phyloP scores from a whole-genome alignment of 345 rosid species.

The Moricandia moricandioides region DNA sequence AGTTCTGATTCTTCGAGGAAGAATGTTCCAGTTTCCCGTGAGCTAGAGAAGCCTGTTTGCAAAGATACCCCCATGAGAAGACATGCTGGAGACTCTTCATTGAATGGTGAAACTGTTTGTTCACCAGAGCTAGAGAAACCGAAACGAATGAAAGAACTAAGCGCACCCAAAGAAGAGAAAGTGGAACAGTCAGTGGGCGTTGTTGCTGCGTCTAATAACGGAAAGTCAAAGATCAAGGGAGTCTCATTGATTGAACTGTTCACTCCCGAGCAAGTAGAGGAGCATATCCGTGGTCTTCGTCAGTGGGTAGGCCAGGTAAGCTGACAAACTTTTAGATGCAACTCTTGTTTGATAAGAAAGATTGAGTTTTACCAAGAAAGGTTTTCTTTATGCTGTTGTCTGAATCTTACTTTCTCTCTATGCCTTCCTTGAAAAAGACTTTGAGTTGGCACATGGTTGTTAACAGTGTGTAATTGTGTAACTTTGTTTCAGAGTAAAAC shows the following conservation, averaged over 20 bases:
- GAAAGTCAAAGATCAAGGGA: slow-evolving; percentile 92
- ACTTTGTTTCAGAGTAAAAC: slow-evolving; percentile 69
- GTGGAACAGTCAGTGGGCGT: slow-evolving; percentile 33
- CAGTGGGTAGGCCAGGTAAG: slow-evolving; percentile 99
- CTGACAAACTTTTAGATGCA: not conserved
- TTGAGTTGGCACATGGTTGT: not conserved
- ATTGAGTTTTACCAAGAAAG: not conserved
- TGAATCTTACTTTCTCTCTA: not conserved
- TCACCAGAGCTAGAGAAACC: slow-evolving; percentile 45
- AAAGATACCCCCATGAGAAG: slow-evolving; percentile 48
- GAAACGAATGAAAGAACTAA: slow-evolving; percentile 48
- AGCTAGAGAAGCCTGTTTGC: slow-evolving; percentile 49
- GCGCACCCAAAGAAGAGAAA: slow-evolving; percentile 56
- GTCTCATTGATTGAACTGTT: slow-evolving; percentile 89
- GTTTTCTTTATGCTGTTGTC: slow-evolving; percentile 4
- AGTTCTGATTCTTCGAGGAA: slow-evolving; percentile 48
- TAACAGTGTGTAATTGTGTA: slow-evolving; percentile 4
- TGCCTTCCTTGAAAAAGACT: not conserved
- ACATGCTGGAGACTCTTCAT: slow-evolving; percentile 42
- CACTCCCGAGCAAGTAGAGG: slow-evolving; percentile 95
- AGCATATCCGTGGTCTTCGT: slow-evolving; percentile 88
- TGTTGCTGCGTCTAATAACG: slow-evolving; percentile 49
- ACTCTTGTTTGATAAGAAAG: slow-evolving; percentile 22
- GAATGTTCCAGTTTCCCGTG: slow-evolving; percentile 35
- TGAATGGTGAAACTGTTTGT: slow-evolving; percentile 34